These are phyloP conservation scores for Chaetothyriales sp. DNA, from an alignment of 2,329 filamentous ascomycete genomes.

Conservation along the genomic window DNA sequence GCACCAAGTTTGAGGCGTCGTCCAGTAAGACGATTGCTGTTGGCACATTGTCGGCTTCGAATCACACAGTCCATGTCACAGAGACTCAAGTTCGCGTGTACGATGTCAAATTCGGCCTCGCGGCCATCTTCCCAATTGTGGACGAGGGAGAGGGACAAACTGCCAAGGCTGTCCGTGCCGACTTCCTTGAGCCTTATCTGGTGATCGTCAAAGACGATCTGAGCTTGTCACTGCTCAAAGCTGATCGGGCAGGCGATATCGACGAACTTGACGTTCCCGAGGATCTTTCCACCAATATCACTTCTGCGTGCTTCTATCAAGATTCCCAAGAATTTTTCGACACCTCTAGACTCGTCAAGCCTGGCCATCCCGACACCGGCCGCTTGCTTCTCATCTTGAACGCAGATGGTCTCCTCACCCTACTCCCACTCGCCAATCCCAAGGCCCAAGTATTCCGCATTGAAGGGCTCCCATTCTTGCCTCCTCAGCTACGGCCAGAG, in stretches of 20 bases:
- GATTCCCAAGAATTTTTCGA: constrained; percentile 48
- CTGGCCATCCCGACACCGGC: constrained; percentile 11
- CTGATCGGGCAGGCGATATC: constrained; percentile 68
- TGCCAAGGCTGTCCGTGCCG: constrained; percentile 62
- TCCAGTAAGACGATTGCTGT: constrained; percentile 79
- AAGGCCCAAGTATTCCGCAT: constrained; percentile 58
- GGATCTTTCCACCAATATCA: constrained; percentile 53
- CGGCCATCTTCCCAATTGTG: constrained; percentile 82
- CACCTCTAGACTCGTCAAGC: constrained; percentile 30
- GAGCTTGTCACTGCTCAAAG: constrained; percentile 64
- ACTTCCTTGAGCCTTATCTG: constrained; percentile 76
- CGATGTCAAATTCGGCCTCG: constrained; percentile 78
- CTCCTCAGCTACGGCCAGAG: constrained; percentile 59
- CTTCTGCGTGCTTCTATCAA: constrained; percentile 71
- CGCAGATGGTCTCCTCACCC: constrained; percentile 49
- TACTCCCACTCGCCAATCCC: constrained; percentile 65
- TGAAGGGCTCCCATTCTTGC: constrained; percentile 64
- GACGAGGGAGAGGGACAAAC: constrained; percentile 75
- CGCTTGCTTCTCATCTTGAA: constrained; percentile 62
- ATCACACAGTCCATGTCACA: constrained; percentile 73
- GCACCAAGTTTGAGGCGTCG: constrained; percentile 82
- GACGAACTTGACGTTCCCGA: constrained; percentile 63
- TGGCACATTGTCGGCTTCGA: constrained; percentile 65
- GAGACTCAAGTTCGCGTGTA: constrained; percentile 81
- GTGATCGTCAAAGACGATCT: constrained; percentile 72